These are phyloP conservation scores for Ceratocystis lukuohia DNA, from an alignment of 2,329 filamentous ascomycete genomes.

Conservation along the genomic window DNA sequence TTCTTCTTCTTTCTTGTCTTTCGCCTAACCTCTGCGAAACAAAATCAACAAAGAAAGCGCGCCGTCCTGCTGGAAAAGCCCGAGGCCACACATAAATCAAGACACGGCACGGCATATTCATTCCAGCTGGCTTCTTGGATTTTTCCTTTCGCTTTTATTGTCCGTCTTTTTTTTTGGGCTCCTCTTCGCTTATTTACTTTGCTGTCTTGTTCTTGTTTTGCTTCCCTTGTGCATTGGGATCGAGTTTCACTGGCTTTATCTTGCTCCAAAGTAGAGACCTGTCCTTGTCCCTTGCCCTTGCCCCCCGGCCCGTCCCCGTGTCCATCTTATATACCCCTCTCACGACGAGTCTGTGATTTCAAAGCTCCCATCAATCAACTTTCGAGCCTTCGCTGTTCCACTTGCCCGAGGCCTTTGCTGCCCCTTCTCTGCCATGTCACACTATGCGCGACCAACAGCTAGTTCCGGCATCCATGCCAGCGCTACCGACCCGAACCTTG, in stretches of 20 bases:
- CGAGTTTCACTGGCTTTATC: not conserved
- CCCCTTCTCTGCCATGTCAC: not conserved
- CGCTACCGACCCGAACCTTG: not conserved
- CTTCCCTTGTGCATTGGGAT: not conserved
- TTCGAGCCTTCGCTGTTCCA: not conserved
- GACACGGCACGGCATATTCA: not conserved
- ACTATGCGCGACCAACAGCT: not conserved
- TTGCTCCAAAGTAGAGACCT: not conserved
- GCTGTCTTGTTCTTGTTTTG: not conserved
- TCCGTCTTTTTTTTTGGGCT: not conserved
- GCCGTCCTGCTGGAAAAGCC: not conserved
- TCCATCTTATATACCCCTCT: not conserved
- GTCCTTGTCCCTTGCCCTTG: constrained; percentile 1
- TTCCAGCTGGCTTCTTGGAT: not conserved
- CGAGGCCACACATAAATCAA: not conserved
- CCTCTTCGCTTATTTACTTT: not conserved
- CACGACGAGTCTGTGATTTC: not conserved
- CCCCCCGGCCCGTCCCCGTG: not conserved
- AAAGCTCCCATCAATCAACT: too few relatives aligned
- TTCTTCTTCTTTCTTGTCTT: not conserved
- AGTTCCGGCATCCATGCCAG: not conserved
- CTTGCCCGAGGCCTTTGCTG: not conserved
- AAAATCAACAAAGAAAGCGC: not conserved
- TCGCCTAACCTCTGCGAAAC: not conserved
- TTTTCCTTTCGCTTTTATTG: not conserved